These are phyloP conservation scores for Colletotrichum shisoi DNA, from an alignment of 2,329 filamentous ascomycete genomes.

Conservation along the genomic window DNA sequence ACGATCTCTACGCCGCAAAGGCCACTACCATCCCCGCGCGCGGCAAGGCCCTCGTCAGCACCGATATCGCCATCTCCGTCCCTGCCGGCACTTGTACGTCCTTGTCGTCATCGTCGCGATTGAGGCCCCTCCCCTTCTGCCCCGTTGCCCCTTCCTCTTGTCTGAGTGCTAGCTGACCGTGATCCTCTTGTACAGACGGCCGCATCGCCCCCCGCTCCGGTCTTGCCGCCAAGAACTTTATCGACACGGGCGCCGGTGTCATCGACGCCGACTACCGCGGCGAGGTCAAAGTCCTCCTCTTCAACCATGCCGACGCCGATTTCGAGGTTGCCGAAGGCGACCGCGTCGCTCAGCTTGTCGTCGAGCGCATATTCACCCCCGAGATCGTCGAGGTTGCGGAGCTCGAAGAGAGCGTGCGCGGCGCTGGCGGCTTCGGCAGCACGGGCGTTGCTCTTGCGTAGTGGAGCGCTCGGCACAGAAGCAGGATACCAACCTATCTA, in stretches of 20 bases:
- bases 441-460: conserved; percentile 64
- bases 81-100: conserved; percentile 87
- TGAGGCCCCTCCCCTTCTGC: background rate
- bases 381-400: conserved; percentile 88
- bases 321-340: conserved; percentile 86
- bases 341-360: conserved; percentile 88
- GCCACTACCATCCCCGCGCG: conserved; percentile 78
- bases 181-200: conserved; percentile 68
- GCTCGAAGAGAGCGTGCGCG: conserved; percentile 88
- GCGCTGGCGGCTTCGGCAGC: conserved; percentile 90
- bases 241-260: conserved; percentile 93
- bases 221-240: conserved; percentile 91
- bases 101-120: background rate
- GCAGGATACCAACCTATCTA: background rate
- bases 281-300: conserved; percentile 90
- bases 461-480: background rate
- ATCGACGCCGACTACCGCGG: conserved; percentile 98
- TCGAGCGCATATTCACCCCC: conserved; percentile 94
- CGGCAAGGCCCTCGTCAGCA: conserved; percentile 87
- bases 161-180: conserved; percentile 15
- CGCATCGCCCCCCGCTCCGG: conserved; percentile 90
- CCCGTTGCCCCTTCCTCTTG: background rate
- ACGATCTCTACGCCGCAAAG: conserved; percentile 86
- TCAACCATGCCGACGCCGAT: conserved; percentile 86
- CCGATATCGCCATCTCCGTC: conserved; percentile 89